Conservation (phyloP, 108 stramenopile species). For the Skeletonema marinoi region DNA sequence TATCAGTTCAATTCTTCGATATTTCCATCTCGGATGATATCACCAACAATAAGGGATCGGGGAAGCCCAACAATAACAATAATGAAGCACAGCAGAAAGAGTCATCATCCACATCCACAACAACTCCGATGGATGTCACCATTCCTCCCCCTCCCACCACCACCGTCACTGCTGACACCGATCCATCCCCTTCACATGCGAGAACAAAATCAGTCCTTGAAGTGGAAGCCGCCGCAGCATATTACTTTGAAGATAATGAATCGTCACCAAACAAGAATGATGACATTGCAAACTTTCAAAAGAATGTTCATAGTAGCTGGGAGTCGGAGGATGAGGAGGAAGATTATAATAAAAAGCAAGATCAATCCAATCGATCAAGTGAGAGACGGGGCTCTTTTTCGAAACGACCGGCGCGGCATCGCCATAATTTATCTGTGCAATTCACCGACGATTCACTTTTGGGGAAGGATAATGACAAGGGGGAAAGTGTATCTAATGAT, state of each 20-base stretch:
- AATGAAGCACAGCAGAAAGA: neutral
- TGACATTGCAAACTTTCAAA: neutral
- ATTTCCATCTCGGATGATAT: conserved; percentile 22
- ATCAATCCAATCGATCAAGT: neutral
- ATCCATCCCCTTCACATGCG: neutral
- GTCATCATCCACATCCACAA: neutral
- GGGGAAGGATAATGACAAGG: neutral
- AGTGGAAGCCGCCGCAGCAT: conserved; percentile 16
- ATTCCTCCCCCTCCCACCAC: neutral
- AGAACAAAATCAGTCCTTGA: conserved; percentile 15
- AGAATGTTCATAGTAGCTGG: conserved; percentile 16
- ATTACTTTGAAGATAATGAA: conserved; percentile 13
- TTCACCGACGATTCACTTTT: neutral
- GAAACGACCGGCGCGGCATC: neutral
- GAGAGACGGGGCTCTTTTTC: neutral
- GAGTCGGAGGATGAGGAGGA: neutral
- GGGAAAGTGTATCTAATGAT: neutral
- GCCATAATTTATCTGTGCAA: conserved; percentile 3
- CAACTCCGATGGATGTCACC: neutral
- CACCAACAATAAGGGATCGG: neutral
- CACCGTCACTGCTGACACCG: neutral
- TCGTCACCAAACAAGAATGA: neutral
- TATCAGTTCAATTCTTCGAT: conserved; percentile 20
- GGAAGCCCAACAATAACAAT: too few species aligned
- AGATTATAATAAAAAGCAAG: neutral